These are phyloP conservation scores for Cyberlindnera nakhonratchasimensis DNA, from an alignment of 805 yeast genomes.

Conservation along the genomic window DNA sequence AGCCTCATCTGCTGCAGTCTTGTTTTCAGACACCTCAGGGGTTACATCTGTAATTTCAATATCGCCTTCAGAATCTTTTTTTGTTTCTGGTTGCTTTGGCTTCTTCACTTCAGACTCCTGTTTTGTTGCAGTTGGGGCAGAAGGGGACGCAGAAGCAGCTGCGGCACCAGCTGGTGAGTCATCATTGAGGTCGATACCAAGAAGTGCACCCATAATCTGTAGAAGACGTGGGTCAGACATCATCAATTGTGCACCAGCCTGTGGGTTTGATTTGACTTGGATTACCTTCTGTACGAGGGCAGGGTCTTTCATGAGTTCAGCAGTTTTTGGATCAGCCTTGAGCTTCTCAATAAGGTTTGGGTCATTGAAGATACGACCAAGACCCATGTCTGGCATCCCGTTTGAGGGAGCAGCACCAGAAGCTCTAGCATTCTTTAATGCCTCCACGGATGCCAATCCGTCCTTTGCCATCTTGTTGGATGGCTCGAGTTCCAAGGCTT, in stretches of 20 bases:
- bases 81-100: conserved; percentile 24
- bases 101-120: conserved; percentile 25
- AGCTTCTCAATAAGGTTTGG: conserved; percentile 75
- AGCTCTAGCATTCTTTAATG: conserved; percentile 48
- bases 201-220: conserved; percentile 79
- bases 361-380: conserved; percentile 75
- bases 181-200: conserved; percentile 71
- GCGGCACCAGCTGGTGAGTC: conserved; percentile 21
- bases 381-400: conserved; percentile 60
- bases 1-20: conserved; percentile 56
- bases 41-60: conserved; percentile 25
- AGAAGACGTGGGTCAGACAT: conserved; percentile 80
- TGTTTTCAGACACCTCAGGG: conserved; percentile 24
- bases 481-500: conserved; percentile 80
- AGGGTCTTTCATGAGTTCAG: conserved; percentile 85
- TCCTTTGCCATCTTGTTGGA: conserved; percentile 80
- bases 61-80: conserved; percentile 37
- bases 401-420: conserved; percentile 26
- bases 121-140: conserved; percentile 10
- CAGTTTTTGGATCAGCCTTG: conserved; percentile 80
- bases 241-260: conserved; percentile 65
- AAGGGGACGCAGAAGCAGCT: conserved; percentile 19
- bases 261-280: conserved; percentile 66
- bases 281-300: conserved; percentile 66
- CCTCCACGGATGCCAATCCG: conserved; percentile 70